Conservation (phyloP, 805 yeast species). For the Vanderwaltozyma polyspora region DNA sequence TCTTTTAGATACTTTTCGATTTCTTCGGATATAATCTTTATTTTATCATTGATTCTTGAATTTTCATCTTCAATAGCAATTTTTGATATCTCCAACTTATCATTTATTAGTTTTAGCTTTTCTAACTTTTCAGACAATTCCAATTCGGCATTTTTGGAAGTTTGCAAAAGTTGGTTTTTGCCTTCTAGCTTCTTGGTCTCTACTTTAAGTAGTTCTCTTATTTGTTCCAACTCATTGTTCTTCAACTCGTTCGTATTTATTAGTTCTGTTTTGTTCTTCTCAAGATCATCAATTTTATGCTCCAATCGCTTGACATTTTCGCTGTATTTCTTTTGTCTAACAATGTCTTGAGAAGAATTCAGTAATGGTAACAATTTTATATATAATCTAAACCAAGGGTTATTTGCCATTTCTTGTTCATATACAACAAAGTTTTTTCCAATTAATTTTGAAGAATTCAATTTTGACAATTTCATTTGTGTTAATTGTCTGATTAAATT, state of each 20-base stretch:
- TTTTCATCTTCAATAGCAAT: slow-evolving; percentile 12
- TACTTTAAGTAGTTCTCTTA: slow-evolving; percentile 27
- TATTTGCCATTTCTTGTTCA: slow-evolving; percentile 38
- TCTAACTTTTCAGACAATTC: slow-evolving; percentile 19
- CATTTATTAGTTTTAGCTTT: slow-evolving; percentile 10
- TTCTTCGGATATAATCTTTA: slow-evolving; percentile 9
- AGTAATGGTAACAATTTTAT: slow-evolving; percentile 65
- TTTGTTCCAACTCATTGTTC: slow-evolving; percentile 21
- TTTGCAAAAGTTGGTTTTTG: slow-evolving; percentile 36
- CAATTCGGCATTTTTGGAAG: slow-evolving; percentile 33
- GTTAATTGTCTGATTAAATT: slow-evolving; percentile 41
- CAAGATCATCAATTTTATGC: slow-evolving; percentile 31
- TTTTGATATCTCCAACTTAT: slow-evolving; percentile 21
- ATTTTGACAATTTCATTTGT: slow-evolving; percentile 39
- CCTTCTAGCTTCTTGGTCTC: slow-evolving; percentile 35
- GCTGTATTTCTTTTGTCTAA: slow-evolving; percentile 45
- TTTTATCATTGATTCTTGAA: slow-evolving; percentile 15
- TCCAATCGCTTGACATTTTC: slow-evolving; percentile 46
- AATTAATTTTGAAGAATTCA: slow-evolving; percentile 62
- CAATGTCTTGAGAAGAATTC: slow-evolving; percentile 48
- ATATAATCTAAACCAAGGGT: slow-evolving; percentile 74
- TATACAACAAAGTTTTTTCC: slow-evolving; percentile 49
- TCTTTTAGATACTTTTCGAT: slow-evolving; percentile 30
- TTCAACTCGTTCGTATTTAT: slow-evolving; percentile 18
- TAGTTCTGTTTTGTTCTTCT: slow-evolving; percentile 23